Base-by-base conservation (phyloP, 352 stramenopile species). In the Pythium scleroteichum region DNA sequence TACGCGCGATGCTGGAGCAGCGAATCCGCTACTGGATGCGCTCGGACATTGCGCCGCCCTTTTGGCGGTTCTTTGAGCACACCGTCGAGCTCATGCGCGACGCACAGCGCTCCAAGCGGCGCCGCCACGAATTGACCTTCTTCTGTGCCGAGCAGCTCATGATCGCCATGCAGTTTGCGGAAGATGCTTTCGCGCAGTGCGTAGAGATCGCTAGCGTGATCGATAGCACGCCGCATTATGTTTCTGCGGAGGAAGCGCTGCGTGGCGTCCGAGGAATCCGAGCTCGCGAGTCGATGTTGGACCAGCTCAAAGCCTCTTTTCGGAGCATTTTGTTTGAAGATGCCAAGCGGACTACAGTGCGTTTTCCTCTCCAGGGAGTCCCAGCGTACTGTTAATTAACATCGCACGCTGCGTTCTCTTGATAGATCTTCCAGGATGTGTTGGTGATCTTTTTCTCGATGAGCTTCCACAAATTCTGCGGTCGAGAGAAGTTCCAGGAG, bases 371-470 rank as follows among this genome's bases (percentile, higher is more conserved):
- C 45, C n/a, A n/a, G n/a, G n/a, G n/a, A n/a, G n/a, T n/a, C n/a
- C n/a, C n/a, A n/a, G n/a, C n/a, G n/a, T n/a, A n/a, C n/a, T n/a
- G n/a, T n/a, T n/a, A n/a, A n/a, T n/a, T n/a, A n/a, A n/a, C n/a
- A n/a, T n/a, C n/a, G n/a, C 29, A 35, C 10, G 29, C 5, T 35
- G 29, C 29, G 5, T 35, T 35, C 29, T 35, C 29, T 35, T 35
- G 29, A n/a, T 26, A 54, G 73, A 68, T 69, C 23, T 87, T 90
- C 29, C 71, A 88, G 46, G 81, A 88, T 32, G 62, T 87, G 32
- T 42, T 90, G 45, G 48, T 88, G 2, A 62, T 90, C 35, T 88
- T 86, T 59, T 90, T 87, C 61, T 83, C 76, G 45, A 87, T 85
- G 76, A 88, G 75, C 45, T 90, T 90, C 62, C 75, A 87, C 47